Evolutionary conservation across 805 yeast species (phyloP), one percentile per base, ranked within the genome.

Genomic region (Clavispora fructus): DNA sequence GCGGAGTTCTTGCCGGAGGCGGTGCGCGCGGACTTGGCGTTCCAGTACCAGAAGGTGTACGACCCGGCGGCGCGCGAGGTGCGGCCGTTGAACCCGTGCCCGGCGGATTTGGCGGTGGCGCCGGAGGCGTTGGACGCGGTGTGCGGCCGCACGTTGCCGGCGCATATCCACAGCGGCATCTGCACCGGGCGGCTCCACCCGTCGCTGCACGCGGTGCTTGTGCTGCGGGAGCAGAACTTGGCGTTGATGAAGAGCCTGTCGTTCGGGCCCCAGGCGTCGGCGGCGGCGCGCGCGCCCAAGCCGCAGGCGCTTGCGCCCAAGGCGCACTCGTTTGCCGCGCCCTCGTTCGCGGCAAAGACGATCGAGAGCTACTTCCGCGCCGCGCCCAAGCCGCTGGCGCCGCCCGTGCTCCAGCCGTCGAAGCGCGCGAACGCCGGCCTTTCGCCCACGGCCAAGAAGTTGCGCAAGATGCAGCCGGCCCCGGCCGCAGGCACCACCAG

Each of bases 1-100:
- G 65, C 58, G 0, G 74, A 66, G 1, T 88, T 87, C 54, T 70
- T 73, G 41, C 71, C 72, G 1, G 91, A 85, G 50, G 83, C 81
- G 43, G 59, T 67, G 29, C 69, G 72, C 41, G 98, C 99, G 0
- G 75, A 78, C 49, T 70, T 82, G 37, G 92, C 97, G 11, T 94
- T 94, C 62, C 83, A 77, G 58, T 86, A 72, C 61, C 97, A 90
- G 62, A 75, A 95, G 50, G 97, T 94, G 1, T 92, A 80, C 64
- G 79, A 91, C 60, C 95, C 96, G 0, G 42, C 62, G 1, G 50
- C 59, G 1, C 56, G 72, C 35, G 43, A 56, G 33, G 66, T 88
- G n/a, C 72, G 74, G 1, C 79, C 87, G 30, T 68, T 92, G 52
- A 80, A 78, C 54, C 77, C 74, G 3, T 68, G 83, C 11, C 83